Evolutionary conservation across 2,329 filamentous ascomycete species (phyloP).

Genomic region (Ceratocystis alfenasii): DNA sequence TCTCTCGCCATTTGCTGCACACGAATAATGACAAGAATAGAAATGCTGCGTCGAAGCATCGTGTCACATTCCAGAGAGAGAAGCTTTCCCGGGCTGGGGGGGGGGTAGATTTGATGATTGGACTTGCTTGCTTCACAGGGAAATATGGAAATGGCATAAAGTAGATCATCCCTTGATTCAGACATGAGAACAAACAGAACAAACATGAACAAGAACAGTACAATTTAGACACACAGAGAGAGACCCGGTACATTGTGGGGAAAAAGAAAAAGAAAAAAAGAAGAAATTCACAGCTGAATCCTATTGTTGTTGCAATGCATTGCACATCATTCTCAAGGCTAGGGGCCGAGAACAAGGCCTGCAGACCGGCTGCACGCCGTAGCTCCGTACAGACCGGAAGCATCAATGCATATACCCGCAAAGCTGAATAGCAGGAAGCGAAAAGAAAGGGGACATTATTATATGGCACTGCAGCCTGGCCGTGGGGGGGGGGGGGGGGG

Average conservation of each 20-base stretch:
- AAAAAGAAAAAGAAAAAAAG: not conserved
- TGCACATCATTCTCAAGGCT: not conserved
- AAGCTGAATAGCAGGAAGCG: conserved; percentile 7
- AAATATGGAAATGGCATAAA: not conserved
- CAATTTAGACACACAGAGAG: not conserved
- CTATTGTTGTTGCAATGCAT: conserved; percentile 1
- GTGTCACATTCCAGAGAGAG: not conserved
- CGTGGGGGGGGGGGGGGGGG: too few species aligned
- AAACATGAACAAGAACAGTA: not conserved
- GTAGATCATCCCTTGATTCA: conserved; percentile 6
- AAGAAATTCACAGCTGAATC: not conserved
- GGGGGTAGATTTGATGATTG: too few species aligned
- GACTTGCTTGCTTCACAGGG: too few species aligned
- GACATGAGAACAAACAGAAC: conserved; percentile 6
- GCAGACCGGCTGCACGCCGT: not conserved
- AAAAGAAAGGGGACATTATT: not conserved
- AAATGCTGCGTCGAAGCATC: not conserved
- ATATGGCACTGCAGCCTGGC: not conserved
- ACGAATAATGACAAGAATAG: not conserved
- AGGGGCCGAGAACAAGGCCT: conserved; percentile 2
- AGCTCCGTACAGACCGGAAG: not conserved
- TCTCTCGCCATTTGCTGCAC: not conserved
- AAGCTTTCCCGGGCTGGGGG: not conserved
- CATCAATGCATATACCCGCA: conserved; percentile 8
- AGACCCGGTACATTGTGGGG: not conserved